Base-by-base conservation (phyloP, 192 early-diverging fungal species). In the Chytriomyces sp. region DNA sequence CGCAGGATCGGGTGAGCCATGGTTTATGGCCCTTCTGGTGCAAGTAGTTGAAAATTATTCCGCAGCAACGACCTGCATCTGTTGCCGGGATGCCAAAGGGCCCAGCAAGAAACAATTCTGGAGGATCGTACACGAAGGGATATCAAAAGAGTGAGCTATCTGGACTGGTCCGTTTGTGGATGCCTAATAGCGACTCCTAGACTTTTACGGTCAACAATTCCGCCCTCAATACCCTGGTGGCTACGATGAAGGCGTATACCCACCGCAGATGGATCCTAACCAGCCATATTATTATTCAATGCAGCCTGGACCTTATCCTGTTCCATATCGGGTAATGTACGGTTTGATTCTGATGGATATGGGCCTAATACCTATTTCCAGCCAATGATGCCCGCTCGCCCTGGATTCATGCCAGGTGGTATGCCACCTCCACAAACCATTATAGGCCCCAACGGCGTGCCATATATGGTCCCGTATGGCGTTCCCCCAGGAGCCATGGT, bases 381-480 rank as follows among this genome's bases (percentile, higher is more conserved):
- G 73, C 73, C 73, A 19, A 65, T 74, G 32, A 55, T 64, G 61
- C 52, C 73, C 22, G 44, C n/a, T n/a, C 44, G 74, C 14, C 74
- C 74, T 40, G 68, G 68, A 3, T 75, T 60, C 52, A 49, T 68
- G 33, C 74, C 64, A 19, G n/a, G 17, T 19, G 70, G 70, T 17
- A 74, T 74, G 73, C 40, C 12, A 28, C 64, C 64, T 19, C 44
- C 61, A 37, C 52, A 65, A 19, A n/a, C 59, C 25, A 67, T 75
- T 19, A 66, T 67, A 40, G 56, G 49, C 12, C 74, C 74, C 14
- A 32, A 32, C 5, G 65, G 57, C 14, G 73, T 74, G 6, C 73
- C 39, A 19, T 75, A 75, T 59, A 75, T 75, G 64, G 40, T 68
- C 34, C 74, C 59, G 12, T 75, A 69, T 36, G 54, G 31, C 6